phyloP scores from a whole-genome alignment of 345 rosid genomes.

The Salix koriyanagi region DNA sequence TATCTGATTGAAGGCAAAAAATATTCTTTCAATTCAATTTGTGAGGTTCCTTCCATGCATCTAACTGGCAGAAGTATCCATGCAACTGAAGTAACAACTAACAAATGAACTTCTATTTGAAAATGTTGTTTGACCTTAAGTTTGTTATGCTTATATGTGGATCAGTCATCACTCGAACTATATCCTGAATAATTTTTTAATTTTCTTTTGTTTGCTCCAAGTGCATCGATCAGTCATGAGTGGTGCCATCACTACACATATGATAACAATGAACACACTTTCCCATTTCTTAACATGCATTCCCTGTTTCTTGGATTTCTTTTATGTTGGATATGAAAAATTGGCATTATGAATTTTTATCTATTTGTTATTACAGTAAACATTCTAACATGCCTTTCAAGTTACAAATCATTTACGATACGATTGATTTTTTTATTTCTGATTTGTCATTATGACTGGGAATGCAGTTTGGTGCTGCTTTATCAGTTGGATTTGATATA shows the following conservation, averaged over 20 bases:
- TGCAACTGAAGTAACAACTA: background rate
- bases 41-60: background rate
- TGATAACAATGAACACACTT: background rate
- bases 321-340: background rate
- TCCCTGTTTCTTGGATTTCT: background rate
- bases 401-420: background rate
- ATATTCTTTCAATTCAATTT: background rate
- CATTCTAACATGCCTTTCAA: background rate
- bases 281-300: background rate
- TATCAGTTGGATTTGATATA: slow-evolving; percentile 63
- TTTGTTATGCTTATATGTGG: no score
- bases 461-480: slow-evolving; percentile 68
- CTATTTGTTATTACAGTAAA: background rate
- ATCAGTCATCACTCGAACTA: no score
- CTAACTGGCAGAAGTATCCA: background rate
- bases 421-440: slow-evolving; percentile 1
- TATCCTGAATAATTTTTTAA: background rate
- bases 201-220: background rate
- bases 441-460: background rate
- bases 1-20: background rate
- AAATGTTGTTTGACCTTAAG: background rate
- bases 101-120: background rate
- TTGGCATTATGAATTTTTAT: background rate
- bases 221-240: background rate
- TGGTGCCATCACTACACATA: background rate